Evolutionary conservation across 768 basidiomycete species (phyloP).

Genomic region (Tricholomella constricta): DNA sequence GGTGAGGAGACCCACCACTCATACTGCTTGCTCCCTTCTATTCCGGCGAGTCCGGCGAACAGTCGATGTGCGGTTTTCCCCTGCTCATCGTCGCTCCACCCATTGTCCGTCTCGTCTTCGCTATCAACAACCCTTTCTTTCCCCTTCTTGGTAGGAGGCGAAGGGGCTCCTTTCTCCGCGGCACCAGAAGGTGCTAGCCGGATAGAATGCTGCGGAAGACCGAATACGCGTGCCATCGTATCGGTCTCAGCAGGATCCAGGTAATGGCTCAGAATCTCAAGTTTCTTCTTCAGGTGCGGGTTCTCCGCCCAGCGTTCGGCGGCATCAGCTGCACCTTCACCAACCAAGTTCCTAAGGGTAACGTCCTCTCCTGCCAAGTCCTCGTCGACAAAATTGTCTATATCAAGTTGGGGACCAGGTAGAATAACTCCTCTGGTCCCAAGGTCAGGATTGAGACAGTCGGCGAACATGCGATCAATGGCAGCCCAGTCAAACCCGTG

Average conservation of each 20-base stretch:
- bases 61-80: slow-evolving; percentile 57
- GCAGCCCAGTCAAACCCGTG: slow-evolving; percentile 70
- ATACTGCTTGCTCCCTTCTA: slow-evolving; percentile 33
- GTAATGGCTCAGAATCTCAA: slow-evolving; percentile 46
- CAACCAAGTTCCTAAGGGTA: slow-evolving; percentile 67
- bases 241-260: slow-evolving; percentile 38
- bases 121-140: slow-evolving; percentile 25
- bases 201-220: slow-evolving; percentile 4
- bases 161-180: too few species aligned
- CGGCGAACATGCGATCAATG: slow-evolving; percentile 68
- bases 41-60: slow-evolving; percentile 47
- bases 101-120: slow-evolving; percentile 34
- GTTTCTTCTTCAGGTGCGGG: slow-evolving; percentile 43
- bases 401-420: slow-evolving; percentile 1
- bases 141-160: slow-evolving; percentile 15
- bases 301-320: slow-evolving; percentile 60
- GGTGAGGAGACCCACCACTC: slow-evolving; percentile 29
- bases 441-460: slow-evolving; percentile 45
- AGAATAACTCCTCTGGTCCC: slow-evolving; percentile 3
- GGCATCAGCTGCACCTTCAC: slow-evolving; percentile 46
- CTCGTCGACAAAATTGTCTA: slow-evolving; percentile 13
- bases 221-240: slow-evolving; percentile 36
- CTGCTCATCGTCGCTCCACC: slow-evolving; percentile 50
- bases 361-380: slow-evolving; percentile 43
- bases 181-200: background rate